These are phyloP conservation scores for Amaranthus cruentus DNA, from an alignment of 148 eudicot species.

Conservation along the genomic window DNA sequence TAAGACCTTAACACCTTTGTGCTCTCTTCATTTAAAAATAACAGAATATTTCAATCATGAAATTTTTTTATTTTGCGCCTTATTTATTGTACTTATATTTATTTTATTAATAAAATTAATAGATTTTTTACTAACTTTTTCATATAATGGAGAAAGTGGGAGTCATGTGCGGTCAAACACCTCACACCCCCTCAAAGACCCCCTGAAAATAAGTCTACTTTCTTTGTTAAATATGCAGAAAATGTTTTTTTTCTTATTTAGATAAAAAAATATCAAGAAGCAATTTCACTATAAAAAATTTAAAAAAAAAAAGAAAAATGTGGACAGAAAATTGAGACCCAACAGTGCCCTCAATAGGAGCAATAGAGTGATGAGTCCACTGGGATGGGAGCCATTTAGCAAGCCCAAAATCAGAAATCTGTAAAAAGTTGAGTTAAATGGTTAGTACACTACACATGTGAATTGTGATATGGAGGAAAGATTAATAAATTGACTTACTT, in stretches of 20 bases:
- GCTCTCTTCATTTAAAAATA: no score
- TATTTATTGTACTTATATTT: no score
- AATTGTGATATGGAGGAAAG: background rate
- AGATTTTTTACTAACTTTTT: no score
- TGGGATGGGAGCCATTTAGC: conserved; percentile 99
- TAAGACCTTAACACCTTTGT: no score
- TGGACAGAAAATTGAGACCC: conserved; percentile 44
- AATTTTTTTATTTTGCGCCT: no score
- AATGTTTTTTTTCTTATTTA: background rate
- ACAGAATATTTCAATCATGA: no score
- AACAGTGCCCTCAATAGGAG: conserved; percentile 96
- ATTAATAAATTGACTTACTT: conserved; percentile 33
- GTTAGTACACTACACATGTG: background rate
- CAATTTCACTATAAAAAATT: background rate
- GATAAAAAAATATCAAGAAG: background rate
- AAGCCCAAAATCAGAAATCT: conserved; percentile 95
- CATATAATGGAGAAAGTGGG: no score
- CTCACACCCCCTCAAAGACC: no score
- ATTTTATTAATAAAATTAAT: no score
- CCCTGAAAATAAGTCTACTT: no score
- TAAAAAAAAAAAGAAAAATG: background rate
- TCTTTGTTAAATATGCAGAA: no score
- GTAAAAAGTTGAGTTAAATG: background rate
- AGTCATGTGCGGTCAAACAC: no score
- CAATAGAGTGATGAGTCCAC: conserved; percentile 92